A percentile compares a stretch with the other conserved stretches of the same genome.
Conservation (phyloP, 225 moss, liverwort and hornwort genomes). For the Thuidium tamariscinum region DNA sequence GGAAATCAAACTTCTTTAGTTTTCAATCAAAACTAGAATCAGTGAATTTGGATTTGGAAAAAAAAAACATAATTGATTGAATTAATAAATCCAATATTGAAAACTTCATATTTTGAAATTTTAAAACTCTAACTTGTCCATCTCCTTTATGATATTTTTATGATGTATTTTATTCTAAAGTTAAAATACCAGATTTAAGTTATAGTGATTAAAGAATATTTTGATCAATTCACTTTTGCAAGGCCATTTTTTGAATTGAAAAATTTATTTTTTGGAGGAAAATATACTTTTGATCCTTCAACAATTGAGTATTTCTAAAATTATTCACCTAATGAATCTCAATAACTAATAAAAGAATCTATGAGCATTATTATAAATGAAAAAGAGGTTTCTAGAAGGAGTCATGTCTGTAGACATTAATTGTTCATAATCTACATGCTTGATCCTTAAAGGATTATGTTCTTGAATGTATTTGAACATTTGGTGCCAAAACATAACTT, state of each 20-base stretch:
- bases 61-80: neutral
- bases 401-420: neutral
- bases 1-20: too few relatives aligned
- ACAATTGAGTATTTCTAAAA: neutral
- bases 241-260: neutral
- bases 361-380: neutral
- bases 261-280: neutral
- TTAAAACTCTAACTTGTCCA: rapidly evolving
- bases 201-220: neutral
- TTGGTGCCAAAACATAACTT: rapidly evolving
- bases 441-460: rapidly evolving
- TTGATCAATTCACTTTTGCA: neutral
- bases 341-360: neutral
- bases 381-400: neutral
- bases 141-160: rapidly evolving
- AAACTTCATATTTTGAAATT: neutral
- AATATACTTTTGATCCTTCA: neutral
- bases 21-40: neutral
- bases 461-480: neutral
- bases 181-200: neutral
- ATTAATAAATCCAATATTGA: too few relatives aligned
- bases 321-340: neutral
- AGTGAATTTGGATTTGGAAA: neutral
- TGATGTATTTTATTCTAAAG: too few relatives aligned
- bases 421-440: neutral